Percentiles rank a stretch among this genome's conserved stretches.
Conservation (phyloP, 176 grass and related monocot species). For the Phoenix dactylifera region DNA sequence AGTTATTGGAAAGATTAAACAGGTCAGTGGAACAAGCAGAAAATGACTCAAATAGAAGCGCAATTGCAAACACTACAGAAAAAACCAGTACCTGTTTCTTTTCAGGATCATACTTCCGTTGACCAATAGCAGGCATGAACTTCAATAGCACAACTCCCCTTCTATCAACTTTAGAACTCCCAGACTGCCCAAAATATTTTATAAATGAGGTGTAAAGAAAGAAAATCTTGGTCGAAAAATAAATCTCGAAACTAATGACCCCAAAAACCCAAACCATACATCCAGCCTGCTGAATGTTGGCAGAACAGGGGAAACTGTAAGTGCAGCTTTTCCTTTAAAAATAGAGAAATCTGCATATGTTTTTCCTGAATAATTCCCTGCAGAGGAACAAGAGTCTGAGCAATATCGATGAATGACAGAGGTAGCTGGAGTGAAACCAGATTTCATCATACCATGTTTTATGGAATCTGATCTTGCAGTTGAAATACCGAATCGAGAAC, state of each 20-base stretch:
- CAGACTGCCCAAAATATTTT: slow-evolving; percentile 34
- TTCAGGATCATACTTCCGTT: slow-evolving; percentile 74
- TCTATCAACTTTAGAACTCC: slow-evolving; percentile 44
- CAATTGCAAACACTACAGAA: background rate
- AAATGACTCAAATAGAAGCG: background rate
- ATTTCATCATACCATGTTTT: slow-evolving; percentile 18
- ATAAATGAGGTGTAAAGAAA: background rate
- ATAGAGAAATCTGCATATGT: slow-evolving; percentile 53
- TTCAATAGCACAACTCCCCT: slow-evolving; percentile 69
- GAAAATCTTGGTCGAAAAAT: background rate
- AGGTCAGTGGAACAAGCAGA: background rate
- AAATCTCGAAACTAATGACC: background rate
- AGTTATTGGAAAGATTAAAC: background rate
- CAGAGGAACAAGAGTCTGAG: slow-evolving; percentile 12
- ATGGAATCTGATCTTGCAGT: slow-evolving; percentile 30
- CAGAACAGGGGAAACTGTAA: slow-evolving; percentile 51
- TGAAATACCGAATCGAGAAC: slow-evolving; percentile 37
- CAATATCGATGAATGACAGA: slow-evolving; percentile 1
- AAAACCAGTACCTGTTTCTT: slow-evolving; percentile 61
- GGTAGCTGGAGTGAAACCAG: background rate
- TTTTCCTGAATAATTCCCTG: slow-evolving; percentile 32
- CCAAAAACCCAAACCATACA: slow-evolving; percentile 34
- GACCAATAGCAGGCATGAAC: slow-evolving; percentile 70
- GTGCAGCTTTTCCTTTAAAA: slow-evolving; percentile 89
- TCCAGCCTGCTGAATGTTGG: slow-evolving; percentile 56